Evolutionary conservation across 257 asterid species (phyloP), one percentile per base, ranked within the genome.

Genomic region (Solanum sparsipilum): DNA sequence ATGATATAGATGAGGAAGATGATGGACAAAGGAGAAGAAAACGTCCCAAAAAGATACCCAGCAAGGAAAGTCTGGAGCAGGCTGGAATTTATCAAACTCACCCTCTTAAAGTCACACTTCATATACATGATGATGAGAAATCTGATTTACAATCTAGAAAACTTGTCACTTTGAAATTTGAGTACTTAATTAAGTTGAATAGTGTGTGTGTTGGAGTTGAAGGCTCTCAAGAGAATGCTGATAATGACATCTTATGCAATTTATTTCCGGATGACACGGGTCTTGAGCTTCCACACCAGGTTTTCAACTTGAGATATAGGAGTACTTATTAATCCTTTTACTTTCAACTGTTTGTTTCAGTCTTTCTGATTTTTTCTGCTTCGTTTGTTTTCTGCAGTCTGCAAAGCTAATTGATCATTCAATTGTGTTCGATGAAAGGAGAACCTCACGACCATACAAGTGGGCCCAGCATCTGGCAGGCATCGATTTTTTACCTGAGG

Each of bases 391-490:
- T 83, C 86, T 91, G 94, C 94, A 97, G 99, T 91, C 95, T 35
- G 99, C 99, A 12, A 96, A 95, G 94, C 96, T 97, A 87, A 46
- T 91, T 88, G 98, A 95, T 46, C 89, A 90, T 94, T 88, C 96
- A 52, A 85, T 92, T 87, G 91, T 91, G 85, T 95, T 97, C 84
- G 96, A 94, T 92, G 97, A 90, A 89, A 91, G 86, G 89, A 91
- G 96, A 93, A 90, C 92, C 88, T 96, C 96, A 87, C 94, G 96
- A 65, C 99, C 99, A 29, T 97, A 95, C 92, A 97, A 93, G 91
- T 97, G 99, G 99, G 98, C 95, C 87, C 99, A 96, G 91, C 99
- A 96, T 92, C 92, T 97, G 92, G 99, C 99, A 56, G 99, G 99
- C 82, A 95, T 97, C 71, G 99, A 97, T 89, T 93, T 96, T 90